A percentile compares a stretch with the other conserved stretches of the same genome.
Evolutionary conservation across 2,329 filamentous ascomycete species (phyloP).

Genomic region (Epichloe glyceriae): DNA sequence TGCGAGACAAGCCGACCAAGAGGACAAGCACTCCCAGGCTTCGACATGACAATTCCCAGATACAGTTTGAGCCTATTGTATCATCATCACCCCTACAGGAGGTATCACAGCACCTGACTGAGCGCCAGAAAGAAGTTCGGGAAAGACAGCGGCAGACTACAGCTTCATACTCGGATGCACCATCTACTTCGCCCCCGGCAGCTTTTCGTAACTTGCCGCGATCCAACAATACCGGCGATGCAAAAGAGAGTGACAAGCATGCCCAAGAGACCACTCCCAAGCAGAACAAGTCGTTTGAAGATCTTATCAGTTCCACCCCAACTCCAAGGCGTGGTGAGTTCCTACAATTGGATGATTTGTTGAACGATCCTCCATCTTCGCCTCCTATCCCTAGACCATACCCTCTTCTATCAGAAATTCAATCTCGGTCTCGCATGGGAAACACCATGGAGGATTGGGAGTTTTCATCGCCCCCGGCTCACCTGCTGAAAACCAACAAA

Average conservation of each 20-base stretch:
- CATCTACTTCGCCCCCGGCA: slow-evolving; percentile 31
- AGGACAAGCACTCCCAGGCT: slow-evolving; percentile 35
- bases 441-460: slow-evolving; percentile 31
- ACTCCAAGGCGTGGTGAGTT: slow-evolving; percentile 45
- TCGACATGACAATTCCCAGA: slow-evolving; percentile 71
- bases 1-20: slow-evolving; percentile 14
- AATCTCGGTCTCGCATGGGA: slow-evolving; percentile 29
- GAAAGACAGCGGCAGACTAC: slow-evolving; percentile 57
- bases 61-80: slow-evolving; percentile 60
- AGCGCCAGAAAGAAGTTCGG: slow-evolving; percentile 65
- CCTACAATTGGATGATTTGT: slow-evolving; percentile 33
- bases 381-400: slow-evolving; percentile 42
- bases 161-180: slow-evolving; percentile 55
- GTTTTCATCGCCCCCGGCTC: slow-evolving; percentile 45
- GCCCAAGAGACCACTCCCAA: slow-evolving; percentile 33
- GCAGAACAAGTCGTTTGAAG: slow-evolving; percentile 28
- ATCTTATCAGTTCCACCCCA: slow-evolving; percentile 46
- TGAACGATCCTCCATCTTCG: slow-evolving; percentile 44
- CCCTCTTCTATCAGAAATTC: slow-evolving; percentile 38
- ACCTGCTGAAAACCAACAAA: slow-evolving; percentile 25
- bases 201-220: slow-evolving; percentile 12
- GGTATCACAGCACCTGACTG: slow-evolving; percentile 65
- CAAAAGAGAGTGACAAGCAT: slow-evolving; percentile 8
- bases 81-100: slow-evolving; percentile 38
- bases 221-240: slow-evolving; percentile 7